phyloP scores from a whole-genome alignment of 1,284 basidiomycete species.

The Polyporus tsugae region DNA sequence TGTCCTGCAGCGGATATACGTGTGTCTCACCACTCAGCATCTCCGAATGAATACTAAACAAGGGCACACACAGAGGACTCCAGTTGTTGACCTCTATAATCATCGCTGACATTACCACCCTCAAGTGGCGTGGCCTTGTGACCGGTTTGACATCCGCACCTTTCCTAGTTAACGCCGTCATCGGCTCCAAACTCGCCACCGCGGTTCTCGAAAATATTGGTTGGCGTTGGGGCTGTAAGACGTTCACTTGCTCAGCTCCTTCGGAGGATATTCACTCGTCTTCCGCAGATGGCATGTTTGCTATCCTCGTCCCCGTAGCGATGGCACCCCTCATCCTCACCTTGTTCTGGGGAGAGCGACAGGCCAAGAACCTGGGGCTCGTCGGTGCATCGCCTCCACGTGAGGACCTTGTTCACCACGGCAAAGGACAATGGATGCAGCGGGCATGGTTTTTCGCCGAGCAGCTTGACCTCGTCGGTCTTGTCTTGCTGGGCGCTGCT shows the following conservation, averaged over 20 bases:
- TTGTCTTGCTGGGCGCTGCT: constrained; percentile 61
- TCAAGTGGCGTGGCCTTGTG: constrained; percentile 81
- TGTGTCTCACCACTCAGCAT: constrained; percentile 35
- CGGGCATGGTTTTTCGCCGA: constrained; percentile 46
- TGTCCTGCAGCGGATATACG: constrained; percentile 58
- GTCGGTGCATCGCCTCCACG: constrained; percentile 36
- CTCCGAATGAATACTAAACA: constrained; percentile 10
- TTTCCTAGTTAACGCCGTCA: constrained; percentile 73
- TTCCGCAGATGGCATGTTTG: constrained; percentile 72
- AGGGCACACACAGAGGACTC: constrained; percentile 54
- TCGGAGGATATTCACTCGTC: not conserved
- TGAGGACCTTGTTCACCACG: constrained; percentile 22
- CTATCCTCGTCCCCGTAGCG: constrained; percentile 62
- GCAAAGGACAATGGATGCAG: constrained; percentile 23
- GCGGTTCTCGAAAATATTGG: constrained; percentile 60
- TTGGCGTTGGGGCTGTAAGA: constrained; percentile 81
- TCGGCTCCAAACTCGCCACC: constrained; percentile 75
- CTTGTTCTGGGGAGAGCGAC: constrained; percentile 76
- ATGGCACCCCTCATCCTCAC: constrained; percentile 68
- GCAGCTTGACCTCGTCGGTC: constrained; percentile 69
- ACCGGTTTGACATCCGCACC: constrained; percentile 70
- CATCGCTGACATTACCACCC: constrained; percentile 82
- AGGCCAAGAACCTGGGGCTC: constrained; percentile 62
- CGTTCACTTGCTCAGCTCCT: not conserved
- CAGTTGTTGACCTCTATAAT: constrained; percentile 81